Conservation (phyloP, 805 yeast genomes). For the Cyberlindnera euphorbiae region DNA sequence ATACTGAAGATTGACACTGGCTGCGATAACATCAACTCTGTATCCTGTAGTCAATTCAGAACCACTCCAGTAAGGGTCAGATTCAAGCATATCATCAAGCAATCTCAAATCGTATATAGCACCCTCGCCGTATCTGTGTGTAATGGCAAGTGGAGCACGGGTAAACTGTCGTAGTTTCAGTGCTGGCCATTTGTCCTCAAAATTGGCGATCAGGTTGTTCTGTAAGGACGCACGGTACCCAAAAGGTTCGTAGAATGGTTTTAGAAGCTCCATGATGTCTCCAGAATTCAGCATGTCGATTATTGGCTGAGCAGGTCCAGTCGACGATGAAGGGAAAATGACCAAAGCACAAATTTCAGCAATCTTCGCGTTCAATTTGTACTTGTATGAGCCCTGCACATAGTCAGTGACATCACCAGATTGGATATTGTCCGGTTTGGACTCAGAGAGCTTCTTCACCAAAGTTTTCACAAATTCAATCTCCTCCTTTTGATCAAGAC, state of each 20-base stretch:
- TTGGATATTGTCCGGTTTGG: constrained; percentile 6
- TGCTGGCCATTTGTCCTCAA: constrained; percentile 44
- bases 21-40: constrained; percentile 46
- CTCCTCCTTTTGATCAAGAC: constrained; percentile 37
- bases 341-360: constrained; percentile 73
- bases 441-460: constrained; percentile 28
- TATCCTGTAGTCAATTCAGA: constrained; percentile 27
- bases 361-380: constrained; percentile 58
- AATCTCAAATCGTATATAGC: constrained; percentile 55
- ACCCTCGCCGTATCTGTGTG: constrained; percentile 46
- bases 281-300: constrained; percentile 35
- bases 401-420: constrained; percentile 18
- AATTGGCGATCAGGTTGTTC: constrained; percentile 38
- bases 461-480: constrained; percentile 30
- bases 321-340: constrained; percentile 52
- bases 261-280: constrained; percentile 29
- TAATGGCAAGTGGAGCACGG: constrained; percentile 38
- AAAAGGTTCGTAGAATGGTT: constrained; percentile 38
- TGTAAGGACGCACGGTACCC: constrained; percentile 46
- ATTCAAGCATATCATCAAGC: constrained; percentile 54
- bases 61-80: constrained; percentile 41
- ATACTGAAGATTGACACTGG: constrained; percentile 60
- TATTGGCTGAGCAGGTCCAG: constrained; percentile 37
- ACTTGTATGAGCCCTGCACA: constrained; percentile 44
- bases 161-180: constrained; percentile 48